Percentiles rank a stretch among this genome's conserved stretches.
Conservation (phyloP, 2,329 filamentous ascomycete species). For the Aureobasidium sp. region DNA sequence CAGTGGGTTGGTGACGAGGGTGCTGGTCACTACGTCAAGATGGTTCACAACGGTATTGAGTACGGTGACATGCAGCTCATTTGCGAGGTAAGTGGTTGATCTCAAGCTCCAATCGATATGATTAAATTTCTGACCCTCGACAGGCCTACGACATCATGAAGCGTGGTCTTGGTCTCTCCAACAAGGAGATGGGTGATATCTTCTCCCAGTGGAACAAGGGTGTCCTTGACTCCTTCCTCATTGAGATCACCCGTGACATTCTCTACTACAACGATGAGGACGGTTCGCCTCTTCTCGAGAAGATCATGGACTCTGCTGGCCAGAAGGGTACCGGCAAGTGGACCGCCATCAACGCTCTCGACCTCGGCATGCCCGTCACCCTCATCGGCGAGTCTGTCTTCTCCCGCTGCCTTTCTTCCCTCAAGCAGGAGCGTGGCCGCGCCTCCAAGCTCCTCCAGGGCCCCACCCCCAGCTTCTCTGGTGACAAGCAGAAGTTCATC, state of each 20-base stretch:
- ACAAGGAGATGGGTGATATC: conserved; percentile 94
- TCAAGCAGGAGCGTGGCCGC: conserved; percentile 86
- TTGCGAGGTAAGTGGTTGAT: conserved; percentile 64
- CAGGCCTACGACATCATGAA: conserved; percentile 99
- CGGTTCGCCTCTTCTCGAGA: conserved; percentile 84
- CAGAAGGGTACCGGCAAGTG: conserved; percentile 99
- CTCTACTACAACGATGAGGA: conserved; percentile 98
- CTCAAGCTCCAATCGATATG: background rate
- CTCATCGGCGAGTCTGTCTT: conserved; percentile 97
- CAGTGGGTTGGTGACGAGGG: conserved; percentile 99
- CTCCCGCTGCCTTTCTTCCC: conserved; percentile 81
- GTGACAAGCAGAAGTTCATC: conserved; percentile 88
- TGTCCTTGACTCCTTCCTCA: conserved; percentile 96
- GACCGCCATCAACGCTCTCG: conserved; percentile 98
- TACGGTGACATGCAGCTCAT: conserved; percentile 99
- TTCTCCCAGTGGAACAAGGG: conserved; percentile 97
- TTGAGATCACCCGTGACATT: conserved; percentile 98
- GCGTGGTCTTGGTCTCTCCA: conserved; percentile 79
- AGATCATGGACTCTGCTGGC: conserved; percentile 96
- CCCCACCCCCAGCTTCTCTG: conserved; percentile 71
- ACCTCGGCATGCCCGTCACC: conserved; percentile 97
- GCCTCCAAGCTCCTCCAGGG: conserved; percentile 73
- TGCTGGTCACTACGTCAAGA: conserved; percentile 99
- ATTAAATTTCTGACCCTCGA: conserved; percentile 16
- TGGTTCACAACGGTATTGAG: conserved; percentile 99